Conservation (phyloP, 176 grass and related monocot species). For the Phoenix dactylifera region DNA sequence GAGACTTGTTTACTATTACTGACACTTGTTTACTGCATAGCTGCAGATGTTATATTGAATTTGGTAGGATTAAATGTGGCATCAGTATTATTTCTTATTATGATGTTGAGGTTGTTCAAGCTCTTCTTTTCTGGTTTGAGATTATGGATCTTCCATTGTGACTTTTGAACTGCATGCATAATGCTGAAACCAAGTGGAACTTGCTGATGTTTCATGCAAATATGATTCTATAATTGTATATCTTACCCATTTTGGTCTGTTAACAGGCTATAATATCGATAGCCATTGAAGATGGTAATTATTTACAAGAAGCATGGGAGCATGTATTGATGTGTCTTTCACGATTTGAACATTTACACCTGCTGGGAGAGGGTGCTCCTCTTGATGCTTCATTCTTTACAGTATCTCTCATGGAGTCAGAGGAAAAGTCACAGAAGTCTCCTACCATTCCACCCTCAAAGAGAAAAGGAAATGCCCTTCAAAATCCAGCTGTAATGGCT, state of each 20-base stretch:
- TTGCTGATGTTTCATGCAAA: too few relatives aligned
- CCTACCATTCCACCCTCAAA: slow-evolving; percentile 41
- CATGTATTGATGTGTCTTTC: slow-evolving; percentile 94
- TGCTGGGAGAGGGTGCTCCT: slow-evolving; percentile 86
- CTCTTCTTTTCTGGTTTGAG: too few relatives aligned
- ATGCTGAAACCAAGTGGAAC: too few relatives aligned
- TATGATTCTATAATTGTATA: too few relatives aligned
- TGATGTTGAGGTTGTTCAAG: too few relatives aligned
- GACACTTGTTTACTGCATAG: too few relatives aligned
- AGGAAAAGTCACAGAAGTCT: slow-evolving; percentile 60
- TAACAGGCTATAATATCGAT: slow-evolving; percentile 97
- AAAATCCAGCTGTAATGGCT: slow-evolving; percentile 88
- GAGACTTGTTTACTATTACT: too few relatives aligned
- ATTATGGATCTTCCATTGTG: too few relatives aligned
- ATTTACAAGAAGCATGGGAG: slow-evolving; percentile 93
- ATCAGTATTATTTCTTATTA: too few relatives aligned
- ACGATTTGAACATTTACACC: slow-evolving; percentile 89
- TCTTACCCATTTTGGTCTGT: slow-evolving; percentile 2
- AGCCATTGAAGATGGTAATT: slow-evolving; percentile 87
- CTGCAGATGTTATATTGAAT: too few relatives aligned
- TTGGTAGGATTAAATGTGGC: too few relatives aligned
- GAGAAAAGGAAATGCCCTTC: slow-evolving; percentile 68
- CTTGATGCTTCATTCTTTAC: slow-evolving; percentile 89
- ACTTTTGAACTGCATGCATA: too few relatives aligned
- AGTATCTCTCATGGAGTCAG: slow-evolving; percentile 41